Evolutionary conservation across 2,329 filamentous ascomycete species (phyloP).

Genomic region (Arthroderma sp.): DNA sequence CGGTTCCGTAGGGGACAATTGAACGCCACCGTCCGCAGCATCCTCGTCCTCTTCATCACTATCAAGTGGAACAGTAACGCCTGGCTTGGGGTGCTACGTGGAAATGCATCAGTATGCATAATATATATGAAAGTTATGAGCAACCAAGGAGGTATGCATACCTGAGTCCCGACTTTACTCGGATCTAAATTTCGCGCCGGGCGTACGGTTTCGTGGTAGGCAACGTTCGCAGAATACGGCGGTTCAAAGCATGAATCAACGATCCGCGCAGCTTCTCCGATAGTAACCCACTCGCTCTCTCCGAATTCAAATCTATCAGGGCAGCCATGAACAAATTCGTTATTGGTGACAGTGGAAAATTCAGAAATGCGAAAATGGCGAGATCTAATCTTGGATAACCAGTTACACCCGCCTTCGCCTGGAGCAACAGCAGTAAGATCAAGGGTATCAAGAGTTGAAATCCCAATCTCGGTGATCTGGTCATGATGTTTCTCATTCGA

Average conservation of each 20-base stretch:
- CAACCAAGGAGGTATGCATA: not conserved
- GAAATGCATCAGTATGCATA: too few relatives aligned
- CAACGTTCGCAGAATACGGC: constrained; percentile 35
- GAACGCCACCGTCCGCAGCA: too few relatives aligned
- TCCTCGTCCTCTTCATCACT: not conserved
- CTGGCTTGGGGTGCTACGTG: not conserved
- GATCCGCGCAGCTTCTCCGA: constrained; percentile 31
- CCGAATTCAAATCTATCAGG: constrained; percentile 65
- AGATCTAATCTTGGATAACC: constrained; percentile 53
- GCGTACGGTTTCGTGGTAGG: not conserved
- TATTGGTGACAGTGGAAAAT: constrained; percentile 52
- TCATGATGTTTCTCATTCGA: constrained; percentile 55
- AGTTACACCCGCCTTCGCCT: constrained; percentile 49
- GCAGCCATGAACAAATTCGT: constrained; percentile 55
- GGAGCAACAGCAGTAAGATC: constrained; percentile 44
- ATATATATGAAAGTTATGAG: too few relatives aligned
- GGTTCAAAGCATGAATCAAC: constrained; percentile 44
- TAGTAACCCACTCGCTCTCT: constrained; percentile 41
- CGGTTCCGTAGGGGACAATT: too few relatives aligned
- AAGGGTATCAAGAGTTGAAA: constrained; percentile 65
- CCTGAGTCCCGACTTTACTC: not conserved
- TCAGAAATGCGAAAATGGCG: constrained; percentile 70
- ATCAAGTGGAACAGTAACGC: not conserved
- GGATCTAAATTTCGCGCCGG: not conserved
- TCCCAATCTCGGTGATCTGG: constrained; percentile 70